These are phyloP conservation scores for Wickerhamiella pararugosa DNA, from an alignment of 1,139 yeast species.

Conservation along the genomic window DNA sequence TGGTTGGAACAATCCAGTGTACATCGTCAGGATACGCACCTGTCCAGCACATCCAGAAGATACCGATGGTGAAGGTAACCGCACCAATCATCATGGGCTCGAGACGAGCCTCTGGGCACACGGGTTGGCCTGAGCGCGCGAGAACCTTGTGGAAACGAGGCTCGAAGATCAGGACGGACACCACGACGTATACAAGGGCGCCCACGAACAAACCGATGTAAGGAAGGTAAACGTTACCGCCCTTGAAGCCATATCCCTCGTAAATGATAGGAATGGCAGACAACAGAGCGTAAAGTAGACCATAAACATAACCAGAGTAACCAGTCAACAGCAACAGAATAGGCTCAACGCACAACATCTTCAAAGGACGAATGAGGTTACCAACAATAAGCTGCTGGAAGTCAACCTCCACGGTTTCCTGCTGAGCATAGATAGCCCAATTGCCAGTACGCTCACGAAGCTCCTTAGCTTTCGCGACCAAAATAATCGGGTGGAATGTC, in stretches of 20 bases:
- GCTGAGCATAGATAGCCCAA: slow-evolving; percentile 15
- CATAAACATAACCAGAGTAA: slow-evolving; percentile 45
- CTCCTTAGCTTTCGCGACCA: slow-evolving; percentile 45
- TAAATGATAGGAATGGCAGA: slow-evolving; percentile 44
- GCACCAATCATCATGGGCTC: slow-evolving; percentile 62
- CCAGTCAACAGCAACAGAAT: slow-evolving; percentile 43
- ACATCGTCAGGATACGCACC: slow-evolving; percentile 22
- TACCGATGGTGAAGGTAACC: slow-evolving; percentile 54
- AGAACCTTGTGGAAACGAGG: slow-evolving; percentile 22
- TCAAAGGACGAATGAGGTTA: slow-evolving; percentile 33
- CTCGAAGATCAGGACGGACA: slow-evolving; percentile 18
- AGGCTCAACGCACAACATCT: slow-evolving; percentile 36
- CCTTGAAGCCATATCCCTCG: slow-evolving; percentile 24
- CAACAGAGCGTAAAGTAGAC: slow-evolving; percentile 43
- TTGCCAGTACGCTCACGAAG: slow-evolving; percentile 44
- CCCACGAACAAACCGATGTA: slow-evolving; percentile 42
- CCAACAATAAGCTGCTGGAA: slow-evolving; percentile 8
- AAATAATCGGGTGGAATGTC: slow-evolving; percentile 44
- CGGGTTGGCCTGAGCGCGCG: slow-evolving; percentile 21
- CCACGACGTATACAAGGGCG: slow-evolving; percentile 16
- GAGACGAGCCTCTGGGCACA: slow-evolving; percentile 61
- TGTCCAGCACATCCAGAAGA: slow-evolving; percentile 69
- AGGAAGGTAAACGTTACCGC: slow-evolving; percentile 26
- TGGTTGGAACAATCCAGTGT: slow-evolving; percentile 29
- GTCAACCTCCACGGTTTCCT: slow-evolving; percentile 9